These are phyloP conservation scores for Trichoderma breve DNA, from an alignment of 2,329 filamentous ascomycete species.

Conservation along the genomic window DNA sequence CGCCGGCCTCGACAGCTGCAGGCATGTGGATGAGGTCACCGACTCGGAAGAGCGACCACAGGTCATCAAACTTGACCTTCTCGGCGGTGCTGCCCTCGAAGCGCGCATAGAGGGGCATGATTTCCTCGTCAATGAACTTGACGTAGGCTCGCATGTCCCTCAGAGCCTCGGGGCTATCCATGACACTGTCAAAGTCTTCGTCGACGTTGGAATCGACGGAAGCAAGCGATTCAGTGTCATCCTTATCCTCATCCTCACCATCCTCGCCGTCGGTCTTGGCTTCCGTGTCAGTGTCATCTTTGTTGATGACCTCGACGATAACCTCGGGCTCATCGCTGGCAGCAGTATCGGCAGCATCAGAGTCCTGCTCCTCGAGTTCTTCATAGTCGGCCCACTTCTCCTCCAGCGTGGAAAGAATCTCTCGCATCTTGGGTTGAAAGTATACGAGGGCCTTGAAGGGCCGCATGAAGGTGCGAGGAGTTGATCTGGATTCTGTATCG, in stretches of 20 bases:
- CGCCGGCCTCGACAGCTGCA: conserved; percentile 33
- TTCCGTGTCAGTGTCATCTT: background rate
- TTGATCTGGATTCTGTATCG: conserved; percentile 36
- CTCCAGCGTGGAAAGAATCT: conserved; percentile 38
- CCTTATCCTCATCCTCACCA: conserved; percentile 25
- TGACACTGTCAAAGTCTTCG: conserved; percentile 36
- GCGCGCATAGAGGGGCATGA: conserved; percentile 37
- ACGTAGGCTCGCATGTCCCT: conserved; percentile 44
- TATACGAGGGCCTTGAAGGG: conserved; percentile 43
- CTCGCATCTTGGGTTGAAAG: conserved; percentile 42
- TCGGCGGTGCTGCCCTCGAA: conserved; percentile 30
- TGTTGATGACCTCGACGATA: conserved; percentile 27
- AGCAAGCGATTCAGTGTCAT: conserved; percentile 34
- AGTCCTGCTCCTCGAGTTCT: conserved; percentile 28
- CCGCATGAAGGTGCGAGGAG: conserved; percentile 40
- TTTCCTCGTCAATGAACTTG: conserved; percentile 42
- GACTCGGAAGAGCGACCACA: conserved; percentile 42
- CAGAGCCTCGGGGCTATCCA: conserved; percentile 41
- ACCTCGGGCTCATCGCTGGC: conserved; percentile 28
- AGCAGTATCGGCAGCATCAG: conserved; percentile 26
- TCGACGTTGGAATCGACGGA: conserved; percentile 40
- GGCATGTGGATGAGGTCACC: conserved; percentile 44
- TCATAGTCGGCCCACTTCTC: conserved; percentile 43
- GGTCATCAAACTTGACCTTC: conserved; percentile 40
- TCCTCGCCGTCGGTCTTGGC: conserved; percentile 21